Conservation (phyloP, 306 rosid species). For the Phaseolus lunatus region DNA sequence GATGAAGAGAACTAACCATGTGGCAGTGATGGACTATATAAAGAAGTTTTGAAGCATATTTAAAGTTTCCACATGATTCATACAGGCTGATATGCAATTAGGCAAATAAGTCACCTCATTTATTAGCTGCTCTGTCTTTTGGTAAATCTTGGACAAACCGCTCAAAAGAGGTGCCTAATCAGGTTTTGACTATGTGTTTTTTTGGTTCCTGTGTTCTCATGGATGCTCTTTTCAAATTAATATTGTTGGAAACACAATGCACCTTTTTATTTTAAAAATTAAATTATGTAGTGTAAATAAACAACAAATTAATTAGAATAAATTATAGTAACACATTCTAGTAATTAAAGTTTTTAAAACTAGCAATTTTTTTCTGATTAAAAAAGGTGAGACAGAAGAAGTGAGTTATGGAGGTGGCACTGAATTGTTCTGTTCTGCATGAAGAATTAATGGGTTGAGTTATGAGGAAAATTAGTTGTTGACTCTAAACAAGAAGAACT, state of each 20-base stretch:
- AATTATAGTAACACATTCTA: too few relatives aligned
- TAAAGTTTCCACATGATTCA: neutral
- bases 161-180: neutral
- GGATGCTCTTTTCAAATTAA: neutral
- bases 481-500: neutral
- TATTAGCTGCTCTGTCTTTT: conserved; percentile 1
- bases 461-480: conserved; percentile 26
- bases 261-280: neutral
- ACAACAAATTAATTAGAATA: too few relatives aligned
- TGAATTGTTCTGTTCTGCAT: neutral
- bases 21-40: neutral
- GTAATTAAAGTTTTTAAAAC: too few relatives aligned
- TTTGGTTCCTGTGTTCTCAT: neutral
- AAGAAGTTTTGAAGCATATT: neutral
- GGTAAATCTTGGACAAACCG: neutral
- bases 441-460: neutral
- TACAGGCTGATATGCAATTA: neutral
- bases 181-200: neutral
- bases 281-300: too few relatives aligned
- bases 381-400: neutral
- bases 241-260: neutral
- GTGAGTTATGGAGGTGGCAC: neutral
- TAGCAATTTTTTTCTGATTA: neutral
- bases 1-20: neutral
- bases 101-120: neutral